Percentiles rank a stretch among this genome's conserved stretches.
phyloP scores from a whole-genome alignment of 352 stramenopile species.

The Globisporangium nunn region DNA sequence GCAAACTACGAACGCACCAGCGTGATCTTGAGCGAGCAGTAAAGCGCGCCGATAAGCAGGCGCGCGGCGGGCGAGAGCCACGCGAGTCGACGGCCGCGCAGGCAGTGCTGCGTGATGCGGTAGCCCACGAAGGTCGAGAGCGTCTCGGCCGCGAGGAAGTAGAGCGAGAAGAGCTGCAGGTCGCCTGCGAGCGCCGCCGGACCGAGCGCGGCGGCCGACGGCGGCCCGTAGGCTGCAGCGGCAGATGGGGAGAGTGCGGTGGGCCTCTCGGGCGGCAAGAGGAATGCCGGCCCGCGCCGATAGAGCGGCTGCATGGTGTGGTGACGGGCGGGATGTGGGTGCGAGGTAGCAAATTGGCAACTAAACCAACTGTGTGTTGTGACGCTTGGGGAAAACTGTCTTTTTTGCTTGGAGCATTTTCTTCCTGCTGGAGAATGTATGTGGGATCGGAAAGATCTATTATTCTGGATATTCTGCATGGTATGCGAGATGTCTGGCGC shows the following conservation, averaged over 20 bases:
- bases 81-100: conserved; percentile 54
- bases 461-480: too few species aligned
- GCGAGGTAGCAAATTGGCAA: conserved; percentile 12
- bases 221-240: conserved; percentile 28
- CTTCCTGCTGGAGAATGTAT: too few species aligned
- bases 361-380: neutral
- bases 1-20: conserved; percentile 26
- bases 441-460: too few species aligned
- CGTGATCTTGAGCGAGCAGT: conserved; percentile 72
- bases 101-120: conserved; percentile 71
- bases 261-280: conserved; percentile 15
- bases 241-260: conserved; percentile 7
- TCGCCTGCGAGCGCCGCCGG: conserved; percentile 16
- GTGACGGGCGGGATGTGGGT: conserved; percentile 4
- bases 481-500: too few species aligned
- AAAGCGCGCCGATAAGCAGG: conserved; percentile 62
- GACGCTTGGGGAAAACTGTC: too few species aligned
- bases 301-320: conserved; percentile 41
- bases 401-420: too few species aligned
- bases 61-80: conserved; percentile 58
- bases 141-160: conserved; percentile 71
- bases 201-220: conserved; percentile 16
- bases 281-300: conserved; percentile 50
- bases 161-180: conserved; percentile 69
- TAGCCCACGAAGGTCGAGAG: conserved; percentile 76